phyloP scores from a whole-genome alignment of 2,329 filamentous ascomycete genomes.

The Rhinocladiella similis region DNA sequence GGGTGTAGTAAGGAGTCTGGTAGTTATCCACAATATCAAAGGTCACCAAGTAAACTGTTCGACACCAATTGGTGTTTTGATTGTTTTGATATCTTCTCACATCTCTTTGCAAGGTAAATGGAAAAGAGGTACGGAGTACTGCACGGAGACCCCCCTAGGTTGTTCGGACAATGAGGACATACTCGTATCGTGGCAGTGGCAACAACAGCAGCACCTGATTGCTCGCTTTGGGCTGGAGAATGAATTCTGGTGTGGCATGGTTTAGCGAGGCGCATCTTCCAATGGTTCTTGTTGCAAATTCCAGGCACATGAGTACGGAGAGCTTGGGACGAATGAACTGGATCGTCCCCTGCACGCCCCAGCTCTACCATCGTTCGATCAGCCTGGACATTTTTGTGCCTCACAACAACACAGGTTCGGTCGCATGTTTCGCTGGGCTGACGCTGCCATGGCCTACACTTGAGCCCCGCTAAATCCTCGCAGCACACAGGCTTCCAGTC shows the following conservation, averaged over 20 bases:
- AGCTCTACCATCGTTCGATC: no score
- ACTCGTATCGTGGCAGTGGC: no score
- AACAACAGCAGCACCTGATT: background rate
- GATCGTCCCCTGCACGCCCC: background rate
- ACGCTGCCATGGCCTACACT: no score
- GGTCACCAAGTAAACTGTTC: background rate
- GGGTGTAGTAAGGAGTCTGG: background rate
- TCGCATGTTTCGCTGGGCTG: no score
- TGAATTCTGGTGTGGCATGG: background rate
- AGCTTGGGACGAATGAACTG: background rate
- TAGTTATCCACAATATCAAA: background rate
- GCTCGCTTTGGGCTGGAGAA: background rate
- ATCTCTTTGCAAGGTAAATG: no score
- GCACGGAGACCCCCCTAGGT: no score
- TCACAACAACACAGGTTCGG: background rate
- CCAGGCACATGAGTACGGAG: background rate
- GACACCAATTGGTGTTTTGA: background rate
- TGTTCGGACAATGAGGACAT: no score
- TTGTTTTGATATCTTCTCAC: no score
- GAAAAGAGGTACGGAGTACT: no score
- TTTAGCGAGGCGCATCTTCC: no score
- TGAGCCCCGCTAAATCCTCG: no score
- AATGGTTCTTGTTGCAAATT: background rate
- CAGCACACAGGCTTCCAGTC: no score
- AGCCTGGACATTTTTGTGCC: background rate